Percentiles rank a stretch among this genome's conserved stretches.
Evolutionary conservation across 768 basidiomycete species (phyloP).

Genomic region (Rhizopogon vesiculosus): DNA sequence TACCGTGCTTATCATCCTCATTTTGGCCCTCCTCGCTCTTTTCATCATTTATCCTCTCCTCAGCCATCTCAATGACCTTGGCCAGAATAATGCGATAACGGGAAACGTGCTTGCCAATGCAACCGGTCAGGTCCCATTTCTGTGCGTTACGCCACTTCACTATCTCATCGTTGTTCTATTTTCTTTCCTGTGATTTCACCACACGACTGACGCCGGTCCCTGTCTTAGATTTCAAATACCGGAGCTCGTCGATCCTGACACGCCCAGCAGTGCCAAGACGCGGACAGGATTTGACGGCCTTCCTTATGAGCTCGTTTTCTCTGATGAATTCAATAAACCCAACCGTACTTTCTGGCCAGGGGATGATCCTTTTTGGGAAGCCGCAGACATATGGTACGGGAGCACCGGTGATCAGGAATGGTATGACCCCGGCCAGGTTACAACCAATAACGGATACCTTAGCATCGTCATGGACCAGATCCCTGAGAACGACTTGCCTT

Average conservation of each 20-base stretch:
- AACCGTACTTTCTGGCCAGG: conserved; percentile 51
- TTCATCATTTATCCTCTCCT: conserved; percentile 84
- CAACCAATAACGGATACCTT: conserved; percentile 61
- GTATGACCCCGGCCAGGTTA: conserved; percentile 67
- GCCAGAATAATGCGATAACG: conserved; percentile 41
- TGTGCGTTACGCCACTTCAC: conserved; percentile 26
- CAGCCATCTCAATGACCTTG: conserved; percentile 39
- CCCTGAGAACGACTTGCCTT: conserved; percentile 52
- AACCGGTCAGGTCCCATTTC: conserved; percentile 61
- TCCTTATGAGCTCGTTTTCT: conserved; percentile 62
- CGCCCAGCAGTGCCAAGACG: conserved; percentile 52
- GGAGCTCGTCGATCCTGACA: conserved; percentile 63
- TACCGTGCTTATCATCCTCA: conserved; percentile 57
- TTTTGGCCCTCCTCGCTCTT: conserved; percentile 57
- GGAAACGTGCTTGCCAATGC: conserved; percentile 65
- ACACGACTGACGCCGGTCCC: not conserved
- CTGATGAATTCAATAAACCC: conserved; percentile 58
- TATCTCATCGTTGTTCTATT: not conserved
- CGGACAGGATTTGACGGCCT: conserved; percentile 72
- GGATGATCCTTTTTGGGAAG: conserved; percentile 71
- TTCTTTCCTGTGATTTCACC: conserved; percentile 6
- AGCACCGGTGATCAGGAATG: conserved; percentile 68
- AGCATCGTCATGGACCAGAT: conserved; percentile 64
- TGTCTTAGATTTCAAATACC: conserved; percentile 38
- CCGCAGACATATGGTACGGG: conserved; percentile 69